These are phyloP conservation scores for Wickerhamiella bombiphila DNA, from an alignment of 805 yeast species.

Conservation along the genomic window DNA sequence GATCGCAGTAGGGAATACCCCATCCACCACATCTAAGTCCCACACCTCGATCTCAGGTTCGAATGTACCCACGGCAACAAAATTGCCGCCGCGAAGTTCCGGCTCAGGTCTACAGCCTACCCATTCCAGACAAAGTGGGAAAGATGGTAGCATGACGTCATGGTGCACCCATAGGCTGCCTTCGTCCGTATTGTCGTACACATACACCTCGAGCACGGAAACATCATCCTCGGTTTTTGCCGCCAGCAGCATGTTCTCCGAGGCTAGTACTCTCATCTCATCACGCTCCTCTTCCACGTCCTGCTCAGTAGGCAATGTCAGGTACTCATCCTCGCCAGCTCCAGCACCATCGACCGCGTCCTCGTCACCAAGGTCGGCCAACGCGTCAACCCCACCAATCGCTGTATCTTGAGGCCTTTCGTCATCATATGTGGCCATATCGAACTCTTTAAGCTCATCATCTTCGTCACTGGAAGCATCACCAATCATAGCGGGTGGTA, in stretches of 20 bases:
- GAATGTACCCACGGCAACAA: slow-evolving; percentile 93
- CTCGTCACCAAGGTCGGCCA: slow-evolving; percentile 28
- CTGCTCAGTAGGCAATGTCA: slow-evolving; percentile 37
- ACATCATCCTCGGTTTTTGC: slow-evolving; percentile 94
- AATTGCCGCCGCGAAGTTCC: slow-evolving; percentile 55
- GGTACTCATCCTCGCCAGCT: slow-evolving; percentile 41
- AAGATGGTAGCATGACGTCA: slow-evolving; percentile 91
- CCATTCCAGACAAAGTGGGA: slow-evolving; percentile 97
- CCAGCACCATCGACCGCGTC: slow-evolving; percentile 29
- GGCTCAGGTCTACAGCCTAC: slow-evolving; percentile 35
- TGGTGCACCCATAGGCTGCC: slow-evolving; percentile 82
- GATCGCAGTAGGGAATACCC: slow-evolving; percentile 87
- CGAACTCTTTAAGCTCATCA: slow-evolving; percentile 37
- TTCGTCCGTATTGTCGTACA: slow-evolving; percentile 86
- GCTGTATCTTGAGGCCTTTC: slow-evolving; percentile 42
- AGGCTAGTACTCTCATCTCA: slow-evolving; percentile 74
- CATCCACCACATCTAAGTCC: slow-evolving; percentile 86
- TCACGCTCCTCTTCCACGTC: slow-evolving; percentile 65
- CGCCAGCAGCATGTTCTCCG: slow-evolving; percentile 79
- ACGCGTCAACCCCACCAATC: slow-evolving; percentile 30
- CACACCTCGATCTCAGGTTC: slow-evolving; percentile 96
- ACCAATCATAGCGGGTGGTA: slow-evolving; percentile 5
- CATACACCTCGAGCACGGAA: slow-evolving; percentile 81
- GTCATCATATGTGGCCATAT: slow-evolving; percentile 25
- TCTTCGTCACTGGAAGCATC: slow-evolving; percentile 32